Percentiles rank a stretch among this genome's conserved stretches.
phyloP scores from a whole-genome alignment of 257 asterid species.

The Rubia yunnanensis region DNA sequence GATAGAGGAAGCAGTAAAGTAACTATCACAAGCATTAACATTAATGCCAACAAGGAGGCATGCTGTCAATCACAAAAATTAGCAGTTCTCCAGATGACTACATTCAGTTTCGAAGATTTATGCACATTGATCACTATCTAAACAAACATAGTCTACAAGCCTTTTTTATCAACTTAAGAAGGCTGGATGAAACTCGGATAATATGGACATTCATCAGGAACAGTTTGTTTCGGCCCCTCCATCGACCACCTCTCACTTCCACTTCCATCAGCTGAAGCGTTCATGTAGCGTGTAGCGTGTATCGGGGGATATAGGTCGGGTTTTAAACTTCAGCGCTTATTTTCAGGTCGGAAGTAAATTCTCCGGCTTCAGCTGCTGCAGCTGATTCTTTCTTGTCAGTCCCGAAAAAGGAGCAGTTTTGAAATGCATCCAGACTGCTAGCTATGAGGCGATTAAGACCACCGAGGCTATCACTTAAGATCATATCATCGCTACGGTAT shows the following conservation, averaged over 20 bases:
- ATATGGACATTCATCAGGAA: constrained; percentile 1
- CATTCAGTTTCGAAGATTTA: neutral
- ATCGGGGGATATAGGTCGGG: neutral
- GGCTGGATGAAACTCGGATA: neutral
- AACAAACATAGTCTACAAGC: constrained; percentile 10
- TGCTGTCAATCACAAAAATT: neutral
- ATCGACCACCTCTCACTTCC: neutral
- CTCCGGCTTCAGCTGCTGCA: constrained; percentile 46
- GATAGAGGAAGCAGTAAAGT: too few species aligned
- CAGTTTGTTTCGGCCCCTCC: neutral
- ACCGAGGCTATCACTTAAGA: constrained; percentile 80
- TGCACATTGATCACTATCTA: constrained; percentile 3
- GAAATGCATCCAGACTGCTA: constrained; percentile 86
- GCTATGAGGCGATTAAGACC: constrained; percentile 84
- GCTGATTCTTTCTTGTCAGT: constrained; percentile 61
- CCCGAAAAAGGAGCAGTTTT: constrained; percentile 78
- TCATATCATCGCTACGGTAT: constrained; percentile 67
- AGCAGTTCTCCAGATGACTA: too few species aligned
- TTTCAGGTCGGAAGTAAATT: constrained; percentile 41
- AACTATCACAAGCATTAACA: neutral
- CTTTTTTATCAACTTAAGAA: constrained; percentile 1
- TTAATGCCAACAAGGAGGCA: neutral
- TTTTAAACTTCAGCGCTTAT: constrained; percentile 43
- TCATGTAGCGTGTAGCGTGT: too few species aligned
- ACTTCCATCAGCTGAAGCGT: too few species aligned